These are phyloP conservation scores for Eurotiales sp. DNA, from an alignment of 2,329 filamentous ascomycete species.

Conservation along the genomic window DNA sequence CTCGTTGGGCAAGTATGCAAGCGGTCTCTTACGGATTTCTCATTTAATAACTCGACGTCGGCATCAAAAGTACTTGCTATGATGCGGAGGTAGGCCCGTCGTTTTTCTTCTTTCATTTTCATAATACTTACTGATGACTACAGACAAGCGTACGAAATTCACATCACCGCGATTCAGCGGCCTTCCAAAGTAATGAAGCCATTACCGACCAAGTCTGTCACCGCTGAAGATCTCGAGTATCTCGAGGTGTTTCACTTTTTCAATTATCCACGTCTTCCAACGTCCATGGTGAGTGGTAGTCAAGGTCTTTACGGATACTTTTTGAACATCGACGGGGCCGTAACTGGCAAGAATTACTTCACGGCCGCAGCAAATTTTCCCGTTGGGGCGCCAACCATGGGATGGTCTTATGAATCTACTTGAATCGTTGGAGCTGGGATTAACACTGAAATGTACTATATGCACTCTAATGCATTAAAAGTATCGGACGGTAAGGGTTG, in stretches of 20 bases:
- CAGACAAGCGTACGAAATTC: constrained; percentile 8
- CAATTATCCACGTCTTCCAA: constrained; percentile 75
- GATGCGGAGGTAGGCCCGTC: constrained; percentile 9
- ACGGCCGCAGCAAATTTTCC: background rate
- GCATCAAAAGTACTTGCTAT: constrained; percentile 1
- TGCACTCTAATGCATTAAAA: background rate
- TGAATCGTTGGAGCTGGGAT: background rate
- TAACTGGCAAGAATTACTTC: constrained; percentile 2
- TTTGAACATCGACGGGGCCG: constrained; percentile 2
- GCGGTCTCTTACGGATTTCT: constrained; percentile 81
- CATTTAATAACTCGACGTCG: constrained; percentile 62
- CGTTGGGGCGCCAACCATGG: background rate
- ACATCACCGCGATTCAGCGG: constrained; percentile 4
- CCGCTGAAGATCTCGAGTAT: constrained; percentile 74
- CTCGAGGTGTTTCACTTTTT: constrained; percentile 93
- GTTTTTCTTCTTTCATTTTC: background rate
- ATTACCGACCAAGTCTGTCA: constrained; percentile 4
- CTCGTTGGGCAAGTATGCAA: constrained; percentile 64
- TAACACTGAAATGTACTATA: background rate
- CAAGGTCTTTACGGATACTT: background rate
- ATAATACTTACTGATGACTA: background rate
- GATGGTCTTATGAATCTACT: background rate
- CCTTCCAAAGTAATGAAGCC: background rate
- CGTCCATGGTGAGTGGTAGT: constrained; percentile 16
- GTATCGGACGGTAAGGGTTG: too few relatives aligned